These are phyloP conservation scores for Pigoraptor vietnamica DNA, from an alignment of 78 protist genomes.

Conservation along the genomic window DNA sequence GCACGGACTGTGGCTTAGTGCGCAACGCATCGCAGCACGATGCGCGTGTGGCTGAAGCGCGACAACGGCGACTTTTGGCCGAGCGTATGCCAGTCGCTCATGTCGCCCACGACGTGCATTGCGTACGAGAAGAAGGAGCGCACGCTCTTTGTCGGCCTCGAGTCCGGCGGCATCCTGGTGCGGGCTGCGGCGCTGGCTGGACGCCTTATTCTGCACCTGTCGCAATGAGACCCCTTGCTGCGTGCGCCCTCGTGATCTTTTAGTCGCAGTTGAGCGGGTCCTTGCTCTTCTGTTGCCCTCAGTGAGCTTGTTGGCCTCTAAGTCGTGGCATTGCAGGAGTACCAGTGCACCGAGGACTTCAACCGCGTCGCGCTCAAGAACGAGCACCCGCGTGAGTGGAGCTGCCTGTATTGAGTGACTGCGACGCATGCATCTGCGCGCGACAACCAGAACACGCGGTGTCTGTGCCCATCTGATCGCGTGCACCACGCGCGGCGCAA, in stretches of 20 bases:
- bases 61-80: conserved; percentile 6
- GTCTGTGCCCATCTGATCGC: neutral
- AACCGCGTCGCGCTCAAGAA: neutral
- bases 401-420: no score
- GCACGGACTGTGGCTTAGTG: neutral
- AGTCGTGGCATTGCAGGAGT: no score
- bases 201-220: no score
- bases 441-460: no score
- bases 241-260: no score
- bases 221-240: no score
- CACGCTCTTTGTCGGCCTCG: neutral
- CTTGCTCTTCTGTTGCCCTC: no score
- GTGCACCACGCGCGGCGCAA: neutral
- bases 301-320: no score
- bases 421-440: no score
- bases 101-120: neutral
- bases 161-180: neutral
- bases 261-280: no score
- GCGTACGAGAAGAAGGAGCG: neutral
- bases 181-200: no score
- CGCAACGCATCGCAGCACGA: neutral
- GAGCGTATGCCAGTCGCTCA: neutral
- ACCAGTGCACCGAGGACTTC: neutral
- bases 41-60: conserved; percentile 10
- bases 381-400: neutral